Percentiles rank a stretch among this genome's conserved stretches.
Evolutionary conservation across 108 stramenopile species (phyloP).

Genomic region (Bacterosira constricta): DNA sequence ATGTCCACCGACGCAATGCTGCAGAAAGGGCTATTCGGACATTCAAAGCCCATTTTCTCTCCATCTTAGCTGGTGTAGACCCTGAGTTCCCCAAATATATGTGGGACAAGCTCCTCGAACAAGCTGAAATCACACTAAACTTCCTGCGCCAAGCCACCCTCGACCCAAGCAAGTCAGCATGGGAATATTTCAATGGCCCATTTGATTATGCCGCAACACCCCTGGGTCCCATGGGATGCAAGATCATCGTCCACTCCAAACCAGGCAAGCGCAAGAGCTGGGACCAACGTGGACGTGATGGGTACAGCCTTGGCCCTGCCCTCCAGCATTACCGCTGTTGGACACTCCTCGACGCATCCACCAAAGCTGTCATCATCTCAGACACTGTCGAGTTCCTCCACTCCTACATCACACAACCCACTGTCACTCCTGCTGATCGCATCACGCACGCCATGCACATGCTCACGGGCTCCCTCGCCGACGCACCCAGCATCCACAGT

Average conservation of each 20-base stretch:
- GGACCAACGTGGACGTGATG: no score
- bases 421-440: not conserved
- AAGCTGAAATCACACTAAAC: not conserved
- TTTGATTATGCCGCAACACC: conserved; percentile 21
- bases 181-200: not conserved
- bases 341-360: not conserved
- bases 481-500: not conserved
- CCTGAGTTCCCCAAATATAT: not conserved
- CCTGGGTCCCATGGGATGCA: conserved; percentile 12
- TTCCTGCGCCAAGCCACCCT: conserved; percentile 1
- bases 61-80: not conserved
- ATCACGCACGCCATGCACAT: not conserved
- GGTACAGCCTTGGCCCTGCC: not conserved
- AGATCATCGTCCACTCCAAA: not conserved
- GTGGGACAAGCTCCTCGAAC: conserved; percentile 13
- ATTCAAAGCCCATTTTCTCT: not conserved
- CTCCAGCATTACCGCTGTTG: not conserved
- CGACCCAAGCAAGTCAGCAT: not conserved
- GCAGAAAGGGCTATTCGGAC: conserved; percentile 27
- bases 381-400: not conserved
- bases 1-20: conserved; percentile 36
- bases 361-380: not conserved
- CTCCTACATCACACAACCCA: not conserved
- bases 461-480: not conserved
- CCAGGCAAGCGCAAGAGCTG: not conserved